Conservation (phyloP, 202 grass and related monocot genomes). For the Bolboschoenoplectus hybrid region DNA sequence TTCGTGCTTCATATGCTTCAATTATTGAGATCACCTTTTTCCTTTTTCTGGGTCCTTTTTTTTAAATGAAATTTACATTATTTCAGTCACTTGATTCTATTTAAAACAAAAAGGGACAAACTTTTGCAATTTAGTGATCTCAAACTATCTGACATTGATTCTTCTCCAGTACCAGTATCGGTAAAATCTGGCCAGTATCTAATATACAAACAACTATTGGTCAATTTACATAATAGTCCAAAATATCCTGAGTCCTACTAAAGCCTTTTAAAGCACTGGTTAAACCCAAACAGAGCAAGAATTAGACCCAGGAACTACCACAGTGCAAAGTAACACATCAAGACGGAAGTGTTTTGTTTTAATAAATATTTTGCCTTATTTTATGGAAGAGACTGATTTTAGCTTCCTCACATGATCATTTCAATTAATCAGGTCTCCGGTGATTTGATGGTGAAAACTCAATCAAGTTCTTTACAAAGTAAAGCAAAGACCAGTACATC, state of each 20-base stretch:
- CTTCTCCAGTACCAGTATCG: not conserved
- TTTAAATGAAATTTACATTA: constrained; percentile 8
- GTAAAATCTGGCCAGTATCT: not conserved
- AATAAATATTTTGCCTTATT: constrained; percentile 16
- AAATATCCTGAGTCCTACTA: not conserved
- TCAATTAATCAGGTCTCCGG: constrained; percentile 25
- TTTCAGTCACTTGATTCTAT: not conserved
- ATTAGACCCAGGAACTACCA: not conserved
- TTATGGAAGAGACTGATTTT: not conserved
- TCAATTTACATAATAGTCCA: not conserved
- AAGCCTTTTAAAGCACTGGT: not conserved
- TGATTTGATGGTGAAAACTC: constrained; percentile 24
- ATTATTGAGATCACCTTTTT: constrained; percentile 17
- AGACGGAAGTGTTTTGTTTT: not conserved
- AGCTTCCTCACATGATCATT: constrained; percentile 16
- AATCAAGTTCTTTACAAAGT: constrained; percentile 27
- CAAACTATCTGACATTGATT: constrained; percentile 4
- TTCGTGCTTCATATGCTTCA: constrained; percentile 42
- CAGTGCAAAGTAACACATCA: constrained; percentile 9
- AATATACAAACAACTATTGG: not conserved
- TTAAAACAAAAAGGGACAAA: not conserved
- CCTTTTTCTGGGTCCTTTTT: constrained; percentile 4
- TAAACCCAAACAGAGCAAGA: not conserved
- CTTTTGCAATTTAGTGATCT: constrained; percentile 7
- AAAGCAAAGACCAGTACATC: constrained; percentile 25